phyloP scores from a whole-genome alignment of 495 filamentous ascomycete species.

The Durotheca rogersii region DNA sequence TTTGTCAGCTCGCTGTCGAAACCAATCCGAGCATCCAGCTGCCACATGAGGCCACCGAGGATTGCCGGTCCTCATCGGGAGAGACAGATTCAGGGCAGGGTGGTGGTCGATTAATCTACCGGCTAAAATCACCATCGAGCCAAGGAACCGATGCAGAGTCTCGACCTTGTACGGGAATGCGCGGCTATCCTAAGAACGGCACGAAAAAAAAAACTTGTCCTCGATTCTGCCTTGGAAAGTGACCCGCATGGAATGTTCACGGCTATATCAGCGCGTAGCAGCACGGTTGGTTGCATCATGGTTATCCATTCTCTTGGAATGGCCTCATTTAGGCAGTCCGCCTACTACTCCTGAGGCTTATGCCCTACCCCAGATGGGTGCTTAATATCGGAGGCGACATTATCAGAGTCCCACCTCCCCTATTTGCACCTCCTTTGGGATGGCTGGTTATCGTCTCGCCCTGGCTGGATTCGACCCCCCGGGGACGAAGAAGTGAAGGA shows the following conservation, averaged over 20 bases:
- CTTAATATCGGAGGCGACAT: conserved; percentile 12
- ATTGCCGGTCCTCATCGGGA: conserved; percentile 13
- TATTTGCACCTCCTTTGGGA: neutral
- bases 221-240: neutral
- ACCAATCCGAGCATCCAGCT: too few species aligned
- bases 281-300: conserved; percentile 8
- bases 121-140: conserved; percentile 23
- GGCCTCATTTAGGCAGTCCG: conserved; percentile 31
- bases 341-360: conserved; percentile 16
- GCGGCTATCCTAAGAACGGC: too few species aligned
- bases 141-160: conserved; percentile 16
- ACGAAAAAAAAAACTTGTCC: neutral
- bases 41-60: neutral
- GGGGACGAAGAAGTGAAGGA: neutral
- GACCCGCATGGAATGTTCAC: conserved; percentile 17
- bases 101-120: conserved; percentile 3
- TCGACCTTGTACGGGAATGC: too few species aligned
- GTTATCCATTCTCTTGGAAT: conserved; percentile 17
- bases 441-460: conserved; percentile 7
- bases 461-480: conserved; percentile 2
- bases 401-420: conserved; percentile 7
- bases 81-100: too few species aligned
- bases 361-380: conserved; percentile 2
- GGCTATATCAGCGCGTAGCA: conserved; percentile 10
- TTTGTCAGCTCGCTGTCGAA: too few species aligned